A percentile compares a stretch with the other conserved stretches of the same genome.
phyloP scores from a whole-genome alignment of 2,329 filamentous ascomycete species.

The Pseudofabraea citricarpa region DNA sequence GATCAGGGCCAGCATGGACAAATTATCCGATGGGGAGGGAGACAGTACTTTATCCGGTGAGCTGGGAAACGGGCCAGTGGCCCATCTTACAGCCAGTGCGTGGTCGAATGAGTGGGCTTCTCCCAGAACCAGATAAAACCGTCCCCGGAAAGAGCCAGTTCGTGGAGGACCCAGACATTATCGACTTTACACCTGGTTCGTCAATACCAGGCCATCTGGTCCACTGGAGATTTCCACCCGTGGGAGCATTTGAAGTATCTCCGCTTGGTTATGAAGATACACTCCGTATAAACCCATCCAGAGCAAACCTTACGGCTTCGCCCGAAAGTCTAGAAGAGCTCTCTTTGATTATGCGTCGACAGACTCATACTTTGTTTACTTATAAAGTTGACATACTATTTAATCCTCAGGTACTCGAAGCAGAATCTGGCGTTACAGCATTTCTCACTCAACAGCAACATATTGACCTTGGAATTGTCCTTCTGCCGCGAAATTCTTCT shows the following conservation, averaged over 20 bases:
- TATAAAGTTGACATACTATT: constrained; percentile 43
- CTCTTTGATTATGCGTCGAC: constrained; percentile 48
- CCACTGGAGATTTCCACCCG: constrained; percentile 48
- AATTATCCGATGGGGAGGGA: constrained; percentile 51
- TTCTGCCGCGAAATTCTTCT: constrained; percentile 24
- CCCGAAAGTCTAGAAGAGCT: constrained; percentile 42
- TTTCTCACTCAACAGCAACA: constrained; percentile 47
- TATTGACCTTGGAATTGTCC: constrained; percentile 30
- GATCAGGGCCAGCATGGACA: constrained; percentile 35
- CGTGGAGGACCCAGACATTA: constrained; percentile 36
- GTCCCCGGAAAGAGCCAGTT: constrained; percentile 37
- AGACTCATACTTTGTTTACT: constrained; percentile 50
- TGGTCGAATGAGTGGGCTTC: constrained; percentile 39
- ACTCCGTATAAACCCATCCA: constrained; percentile 42
- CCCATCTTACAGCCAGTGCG: constrained; percentile 37
- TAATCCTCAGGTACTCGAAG: constrained; percentile 29
- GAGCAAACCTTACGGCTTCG: constrained; percentile 48
- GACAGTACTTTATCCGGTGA: constrained; percentile 42
- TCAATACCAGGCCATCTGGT: constrained; percentile 48
- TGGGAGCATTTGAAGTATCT: constrained; percentile 40
- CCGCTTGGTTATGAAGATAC: constrained; percentile 35
- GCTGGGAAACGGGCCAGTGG: constrained; percentile 45
- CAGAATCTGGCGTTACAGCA: constrained; percentile 47
- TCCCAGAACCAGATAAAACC: constrained; percentile 23
- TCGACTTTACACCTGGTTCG: constrained; percentile 38